Percentiles rank a stretch among this genome's conserved stretches.
Evolutionary conservation across 176 grass and related monocot species (phyloP).

Genomic region (Thalia dealbata): DNA sequence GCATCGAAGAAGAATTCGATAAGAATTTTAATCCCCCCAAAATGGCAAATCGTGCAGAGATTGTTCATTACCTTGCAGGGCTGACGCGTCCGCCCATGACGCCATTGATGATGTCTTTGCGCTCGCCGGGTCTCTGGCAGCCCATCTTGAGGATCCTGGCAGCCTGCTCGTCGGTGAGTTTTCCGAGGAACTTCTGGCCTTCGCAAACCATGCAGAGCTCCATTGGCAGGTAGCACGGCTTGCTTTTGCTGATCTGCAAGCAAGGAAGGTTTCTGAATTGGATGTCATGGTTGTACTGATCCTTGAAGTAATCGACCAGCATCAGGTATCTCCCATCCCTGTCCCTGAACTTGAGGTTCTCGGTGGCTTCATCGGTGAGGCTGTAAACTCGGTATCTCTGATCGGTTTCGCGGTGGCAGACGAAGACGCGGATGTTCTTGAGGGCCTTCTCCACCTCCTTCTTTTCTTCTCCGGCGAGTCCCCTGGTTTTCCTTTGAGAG

Average conservation of each 20-base stretch:
- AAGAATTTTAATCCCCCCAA: neutral
- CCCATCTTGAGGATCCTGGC: slow-evolving; percentile 80
- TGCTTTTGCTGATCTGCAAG: slow-evolving; percentile 88
- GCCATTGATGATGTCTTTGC: slow-evolving; percentile 71
- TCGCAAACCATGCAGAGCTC: slow-evolving; percentile 85
- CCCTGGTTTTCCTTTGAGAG: slow-evolving; percentile 42
- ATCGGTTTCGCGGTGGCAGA: slow-evolving; percentile 75
- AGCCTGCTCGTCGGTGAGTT: slow-evolving; percentile 81
- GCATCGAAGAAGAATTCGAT: slow-evolving; percentile 32
- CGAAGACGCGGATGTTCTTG: slow-evolving; percentile 76
- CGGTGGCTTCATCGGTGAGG: slow-evolving; percentile 64
- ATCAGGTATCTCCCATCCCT: slow-evolving; percentile 62
- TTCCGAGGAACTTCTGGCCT: slow-evolving; percentile 88
- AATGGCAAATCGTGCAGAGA: neutral
- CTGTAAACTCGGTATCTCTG: slow-evolving; percentile 76
- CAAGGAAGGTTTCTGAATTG: slow-evolving; percentile 88
- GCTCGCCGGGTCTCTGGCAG: slow-evolving; percentile 69
- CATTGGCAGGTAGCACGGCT: slow-evolving; percentile 90
- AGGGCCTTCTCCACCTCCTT: slow-evolving; percentile 69
- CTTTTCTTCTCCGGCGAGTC: slow-evolving; percentile 54
- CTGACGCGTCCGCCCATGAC: slow-evolving; percentile 47
- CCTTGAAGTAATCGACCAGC: slow-evolving; percentile 82
- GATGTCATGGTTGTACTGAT: slow-evolving; percentile 93
- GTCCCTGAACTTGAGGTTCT: slow-evolving; percentile 82
- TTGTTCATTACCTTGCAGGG: slow-evolving; percentile 50